Evolutionary conservation across 345 rosid genomes (phyloP).

Genomic region (Citrus inodora): DNA sequence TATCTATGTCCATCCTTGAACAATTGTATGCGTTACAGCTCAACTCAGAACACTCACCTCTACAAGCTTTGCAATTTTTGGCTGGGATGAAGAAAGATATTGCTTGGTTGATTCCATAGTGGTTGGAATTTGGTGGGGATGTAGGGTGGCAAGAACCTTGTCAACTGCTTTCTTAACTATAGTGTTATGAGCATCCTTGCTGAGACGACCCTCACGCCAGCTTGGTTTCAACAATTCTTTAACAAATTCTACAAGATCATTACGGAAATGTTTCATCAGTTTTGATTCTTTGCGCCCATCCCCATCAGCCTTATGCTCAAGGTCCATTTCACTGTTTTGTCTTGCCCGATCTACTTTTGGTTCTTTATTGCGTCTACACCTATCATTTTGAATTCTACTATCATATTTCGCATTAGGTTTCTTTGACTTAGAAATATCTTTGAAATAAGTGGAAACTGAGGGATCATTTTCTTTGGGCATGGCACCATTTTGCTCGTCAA

Average conservation of each 20-base stretch:
- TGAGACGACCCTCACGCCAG: constrained; percentile 83
- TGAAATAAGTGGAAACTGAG: constrained; percentile 31
- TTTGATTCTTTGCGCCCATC: constrained; percentile 47
- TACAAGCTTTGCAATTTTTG: constrained; percentile 70
- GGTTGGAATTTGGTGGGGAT: constrained; percentile 58
- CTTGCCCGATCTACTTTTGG: constrained; percentile 30
- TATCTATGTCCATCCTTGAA: neutral
- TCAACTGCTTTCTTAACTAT: constrained; percentile 72
- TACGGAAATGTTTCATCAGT: constrained; percentile 53
- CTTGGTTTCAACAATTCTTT: constrained; percentile 74
- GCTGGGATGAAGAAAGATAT: constrained; percentile 51
- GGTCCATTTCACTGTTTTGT: constrained; percentile 35
- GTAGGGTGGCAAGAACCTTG: constrained; percentile 62
- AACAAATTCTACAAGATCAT: constrained; percentile 56
- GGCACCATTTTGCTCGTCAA: constrained; percentile 36
- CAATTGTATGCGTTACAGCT: neutral
- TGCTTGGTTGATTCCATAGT: constrained; percentile 46
- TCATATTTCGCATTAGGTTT: constrained; percentile 31
- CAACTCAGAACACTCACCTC: constrained; percentile 54
- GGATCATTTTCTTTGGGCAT: constrained; percentile 47
- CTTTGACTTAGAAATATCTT: constrained; percentile 31
- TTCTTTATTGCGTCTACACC: constrained; percentile 37
- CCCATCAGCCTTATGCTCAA: constrained; percentile 41
- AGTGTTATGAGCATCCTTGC: constrained; percentile 75
- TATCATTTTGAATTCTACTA: constrained; percentile 35